Evolutionary conservation across 768 basidiomycete species (phyloP), one percentile per base, ranked within the genome.

Genomic region (Suillus clintonianus): DNA sequence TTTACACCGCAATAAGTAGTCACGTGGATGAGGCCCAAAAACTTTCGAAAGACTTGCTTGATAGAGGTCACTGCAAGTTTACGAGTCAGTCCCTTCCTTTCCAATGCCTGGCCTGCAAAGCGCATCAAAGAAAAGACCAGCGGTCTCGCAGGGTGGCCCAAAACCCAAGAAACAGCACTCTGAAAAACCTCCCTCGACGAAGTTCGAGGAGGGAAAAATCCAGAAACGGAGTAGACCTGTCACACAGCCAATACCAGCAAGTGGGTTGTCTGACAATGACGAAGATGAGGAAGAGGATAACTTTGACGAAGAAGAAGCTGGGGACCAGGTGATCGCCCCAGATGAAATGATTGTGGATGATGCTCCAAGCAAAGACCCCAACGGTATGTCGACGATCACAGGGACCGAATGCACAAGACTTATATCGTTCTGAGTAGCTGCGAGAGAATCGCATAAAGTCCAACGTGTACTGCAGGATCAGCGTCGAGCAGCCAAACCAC

Each of bases 401-500:
- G 47, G 1, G n/a, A 62, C 48, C 15, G 17, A 32, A 41, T 59
- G 48, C 61, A 70, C 3, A 72, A 22, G n/a, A 9, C n/a, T 2
- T 36, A 47, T 51, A 53, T 32, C 39, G 8, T 13, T 50, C 53
- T 30, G 30, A 66, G 2, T 48, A 91, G 91, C 84, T 65, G 76
- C 86, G 19, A 82, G 83, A 48, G 90, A 93, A 76, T 83, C 88
- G 0, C 92, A 92, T 63, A 87, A 87, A 72, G 86, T 80, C 0
- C 92, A 94, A 73, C 87, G 87, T 58, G 81, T 70, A 9, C 73
- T 94, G 0, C 84, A 84, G 24, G 85, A 86, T 27, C 88, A 92
- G 67, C 87, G 94, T 13, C 85, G 83, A 48, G 90, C 90, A 0
- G 83, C 89, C 3, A 94, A 92, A 75, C 92, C 92, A 0, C 86